A percentile compares a stretch with the other conserved stretches of the same genome.
Evolutionary conservation across 768 basidiomycete species (phyloP).

Genomic region (Hysterangium stoloniferum): DNA sequence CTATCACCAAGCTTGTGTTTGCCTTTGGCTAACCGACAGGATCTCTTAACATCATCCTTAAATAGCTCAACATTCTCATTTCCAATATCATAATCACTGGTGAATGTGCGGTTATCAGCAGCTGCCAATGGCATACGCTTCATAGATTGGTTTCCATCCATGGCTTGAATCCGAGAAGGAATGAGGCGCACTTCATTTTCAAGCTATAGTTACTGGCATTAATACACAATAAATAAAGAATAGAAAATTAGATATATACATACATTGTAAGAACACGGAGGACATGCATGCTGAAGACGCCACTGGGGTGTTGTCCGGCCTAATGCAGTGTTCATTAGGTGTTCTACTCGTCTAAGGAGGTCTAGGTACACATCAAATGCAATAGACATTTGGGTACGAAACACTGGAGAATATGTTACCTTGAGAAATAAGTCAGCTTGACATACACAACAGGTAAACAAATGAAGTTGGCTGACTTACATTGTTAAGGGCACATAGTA

Average conservation of each 20-base stretch:
- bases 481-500: slow-evolving; percentile 8
- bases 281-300: background rate
- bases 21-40: background rate
- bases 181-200: background rate
- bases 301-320: background rate
- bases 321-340: background rate
- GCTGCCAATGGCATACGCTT: slow-evolving; percentile 18
- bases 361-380: slow-evolving; percentile 14
- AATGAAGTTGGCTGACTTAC: too few relatives aligned
- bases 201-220: background rate
- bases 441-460: too few relatives aligned
- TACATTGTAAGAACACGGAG: background rate
- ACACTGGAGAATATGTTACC: background rate
- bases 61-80: slow-evolving; percentile 15
- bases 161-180: background rate
- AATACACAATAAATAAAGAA: background rate
- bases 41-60: slow-evolving; percentile 16
- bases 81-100: slow-evolving; percentile 22
- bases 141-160: slow-evolving; percentile 6
- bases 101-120: background rate
- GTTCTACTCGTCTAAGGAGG: slow-evolving; percentile 3
- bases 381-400: slow-evolving; percentile 6
- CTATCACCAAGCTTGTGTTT: background rate
- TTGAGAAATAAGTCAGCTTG: too few relatives aligned
- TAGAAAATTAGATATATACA: background rate